Percentiles rank a stretch among this genome's conserved stretches.
These are phyloP conservation scores for Citrus australasica DNA, from an alignment of 345 rosid genomes.

Conservation along the genomic window DNA sequence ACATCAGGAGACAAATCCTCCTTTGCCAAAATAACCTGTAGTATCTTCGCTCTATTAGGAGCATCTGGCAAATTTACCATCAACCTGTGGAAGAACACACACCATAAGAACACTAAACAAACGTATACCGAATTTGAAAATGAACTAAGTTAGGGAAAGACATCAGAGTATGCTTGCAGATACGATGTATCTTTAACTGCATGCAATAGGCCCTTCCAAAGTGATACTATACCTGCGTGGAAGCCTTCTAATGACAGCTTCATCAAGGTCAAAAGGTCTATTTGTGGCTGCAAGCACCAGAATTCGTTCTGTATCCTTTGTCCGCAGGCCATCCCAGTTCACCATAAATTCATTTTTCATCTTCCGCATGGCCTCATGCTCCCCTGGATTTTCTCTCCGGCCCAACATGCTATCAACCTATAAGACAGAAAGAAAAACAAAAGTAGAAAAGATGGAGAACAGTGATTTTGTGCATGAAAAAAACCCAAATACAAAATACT, in stretches of 20 bases:
- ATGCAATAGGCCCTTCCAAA: neutral
- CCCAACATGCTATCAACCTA: slow-evolving; percentile 98
- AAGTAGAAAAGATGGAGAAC: neutral
- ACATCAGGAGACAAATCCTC: slow-evolving; percentile 75
- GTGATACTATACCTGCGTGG: slow-evolving; percentile 57
- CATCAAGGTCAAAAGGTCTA: slow-evolving; percentile 95
- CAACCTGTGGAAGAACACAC: slow-evolving; percentile 42
- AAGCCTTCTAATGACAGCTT: slow-evolving; percentile 90
- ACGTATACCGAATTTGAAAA: neutral
- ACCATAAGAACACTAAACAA: neutral
- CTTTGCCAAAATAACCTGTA: slow-evolving; percentile 71
- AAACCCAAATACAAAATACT: slow-evolving; percentile 6
- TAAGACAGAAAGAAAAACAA: slow-evolving; percentile 2
- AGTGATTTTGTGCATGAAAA: neutral
- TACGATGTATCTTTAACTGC: neutral
- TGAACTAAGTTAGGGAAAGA: neutral
- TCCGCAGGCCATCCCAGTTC: slow-evolving; percentile 85
- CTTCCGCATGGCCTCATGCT: slow-evolving; percentile 88
- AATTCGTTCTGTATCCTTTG: slow-evolving; percentile 81
- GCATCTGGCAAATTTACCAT: slow-evolving; percentile 91
- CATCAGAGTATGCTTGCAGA: neutral
- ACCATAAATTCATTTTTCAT: slow-evolving; percentile 97
- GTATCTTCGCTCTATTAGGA: slow-evolving; percentile 75
- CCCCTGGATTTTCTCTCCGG: slow-evolving; percentile 78
- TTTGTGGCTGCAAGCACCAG: slow-evolving; percentile 96